Conservation (phyloP, 2,329 filamentous ascomycete species). For the Samsoniella hepiali region DNA sequence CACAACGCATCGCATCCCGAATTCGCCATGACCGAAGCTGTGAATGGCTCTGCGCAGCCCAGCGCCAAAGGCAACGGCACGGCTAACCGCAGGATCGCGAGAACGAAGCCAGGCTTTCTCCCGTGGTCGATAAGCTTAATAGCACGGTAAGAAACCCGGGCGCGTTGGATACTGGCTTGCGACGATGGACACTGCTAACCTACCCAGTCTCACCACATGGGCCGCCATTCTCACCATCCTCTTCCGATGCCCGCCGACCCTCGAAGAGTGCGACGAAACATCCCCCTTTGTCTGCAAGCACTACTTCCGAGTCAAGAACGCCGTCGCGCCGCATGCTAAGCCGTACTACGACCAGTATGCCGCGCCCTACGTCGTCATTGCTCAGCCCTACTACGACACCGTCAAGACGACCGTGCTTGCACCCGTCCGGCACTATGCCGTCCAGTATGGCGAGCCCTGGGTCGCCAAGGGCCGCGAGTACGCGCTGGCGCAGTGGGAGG, state of each 20-base stretch:
- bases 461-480: conserved; percentile 65
- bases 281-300: conserved; percentile 80
- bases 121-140: conserved; percentile 45
- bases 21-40: conserved; percentile 35
- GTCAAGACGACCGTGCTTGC: conserved; percentile 62
- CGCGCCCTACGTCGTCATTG: conserved; percentile 74
- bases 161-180: not conserved
- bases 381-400: conserved; percentile 69
- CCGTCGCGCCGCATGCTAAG: conserved; percentile 68
- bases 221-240: conserved; percentile 77
- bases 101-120: conserved; percentile 30
- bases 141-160: conserved; percentile 48
- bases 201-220: conserved; percentile 72
- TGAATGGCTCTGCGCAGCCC: conserved; percentile 39
- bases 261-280: conserved; percentile 62
- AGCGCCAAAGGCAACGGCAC: conserved; percentile 35
- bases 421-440: conserved; percentile 64
- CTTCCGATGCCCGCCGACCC: conserved; percentile 74
- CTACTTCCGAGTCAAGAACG: conserved; percentile 65
- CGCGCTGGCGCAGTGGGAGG: conserved; percentile 71
- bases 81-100: conserved; percentile 24
- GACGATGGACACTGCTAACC: conserved; percentile 13
- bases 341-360: conserved; percentile 87
- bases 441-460: conserved; percentile 72
- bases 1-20: not conserved